Conservation (phyloP, 1,139 yeast genomes). For the Torulaspora globosa region DNA sequence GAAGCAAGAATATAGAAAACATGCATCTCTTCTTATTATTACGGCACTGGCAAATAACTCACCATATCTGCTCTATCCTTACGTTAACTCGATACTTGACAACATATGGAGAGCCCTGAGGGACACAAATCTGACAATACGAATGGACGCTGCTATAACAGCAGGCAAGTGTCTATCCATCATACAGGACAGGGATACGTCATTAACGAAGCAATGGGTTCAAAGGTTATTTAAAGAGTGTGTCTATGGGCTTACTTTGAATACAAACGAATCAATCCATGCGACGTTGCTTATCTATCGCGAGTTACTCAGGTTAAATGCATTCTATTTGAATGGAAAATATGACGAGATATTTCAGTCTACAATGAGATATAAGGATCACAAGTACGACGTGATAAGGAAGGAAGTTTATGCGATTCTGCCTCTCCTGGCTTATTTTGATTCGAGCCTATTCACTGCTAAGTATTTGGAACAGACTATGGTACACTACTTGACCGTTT, state of each 20-base stretch:
- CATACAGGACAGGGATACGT: slow-evolving; percentile 73
- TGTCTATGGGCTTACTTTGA: slow-evolving; percentile 45
- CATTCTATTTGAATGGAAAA: slow-evolving; percentile 63
- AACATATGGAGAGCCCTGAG: slow-evolving; percentile 84
- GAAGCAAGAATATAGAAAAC: slow-evolving; percentile 78
- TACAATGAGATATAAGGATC: slow-evolving; percentile 69
- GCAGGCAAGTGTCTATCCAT: slow-evolving; percentile 74
- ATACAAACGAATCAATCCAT: slow-evolving; percentile 68
- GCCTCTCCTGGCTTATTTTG: slow-evolving; percentile 78
- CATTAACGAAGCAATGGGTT: slow-evolving; percentile 70
- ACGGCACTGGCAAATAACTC: slow-evolving; percentile 83
- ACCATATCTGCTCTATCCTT: slow-evolving; percentile 76
- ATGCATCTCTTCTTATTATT: slow-evolving; percentile 83
- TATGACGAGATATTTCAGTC: slow-evolving; percentile 77
- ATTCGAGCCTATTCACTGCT: slow-evolving; percentile 72
- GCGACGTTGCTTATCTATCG: slow-evolving; percentile 81
- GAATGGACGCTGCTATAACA: slow-evolving; percentile 82
- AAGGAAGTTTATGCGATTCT: slow-evolving; percentile 78
- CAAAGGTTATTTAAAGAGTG: slow-evolving; percentile 63
- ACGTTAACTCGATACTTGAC: slow-evolving; percentile 73
- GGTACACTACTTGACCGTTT: slow-evolving; percentile 69
- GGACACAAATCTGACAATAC: slow-evolving; percentile 67
- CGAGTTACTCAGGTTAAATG: slow-evolving; percentile 66
- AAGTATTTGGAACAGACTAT: slow-evolving; percentile 78
- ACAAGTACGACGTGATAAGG: slow-evolving; percentile 69